phyloP scores from a whole-genome alignment of 176 grass and related monocot genomes.

The Thinopyrum elongatum region DNA sequence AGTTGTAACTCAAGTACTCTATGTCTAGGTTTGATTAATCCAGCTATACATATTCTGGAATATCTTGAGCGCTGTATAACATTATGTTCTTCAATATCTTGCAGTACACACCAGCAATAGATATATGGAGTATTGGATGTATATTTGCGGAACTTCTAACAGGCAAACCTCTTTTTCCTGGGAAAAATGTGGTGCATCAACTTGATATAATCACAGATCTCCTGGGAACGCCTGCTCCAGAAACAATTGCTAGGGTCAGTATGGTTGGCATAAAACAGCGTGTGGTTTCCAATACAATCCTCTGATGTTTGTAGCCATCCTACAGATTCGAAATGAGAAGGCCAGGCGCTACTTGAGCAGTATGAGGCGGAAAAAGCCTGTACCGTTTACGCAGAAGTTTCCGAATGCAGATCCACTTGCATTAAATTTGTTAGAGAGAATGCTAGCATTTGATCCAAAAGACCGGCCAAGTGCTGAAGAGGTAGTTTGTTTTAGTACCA shows the following conservation, averaged over 20 bases:
- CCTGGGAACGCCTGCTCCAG: constrained; percentile 80
- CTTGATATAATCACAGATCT: constrained; percentile 95
- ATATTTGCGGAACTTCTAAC: constrained; percentile 94
- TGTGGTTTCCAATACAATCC: neutral
- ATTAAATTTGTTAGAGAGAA: constrained; percentile 67
- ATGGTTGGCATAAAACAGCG: constrained; percentile 5
- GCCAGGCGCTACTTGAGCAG: constrained; percentile 85
- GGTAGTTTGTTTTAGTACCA: constrained; percentile 38
- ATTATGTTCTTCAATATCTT: constrained; percentile 16
- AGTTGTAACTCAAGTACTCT: neutral
- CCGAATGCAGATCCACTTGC: constrained; percentile 75
- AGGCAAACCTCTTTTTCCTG: constrained; percentile 92
- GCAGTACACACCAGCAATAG: constrained; percentile 97
- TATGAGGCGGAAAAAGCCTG: constrained; percentile 79
- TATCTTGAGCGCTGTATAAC: neutral
- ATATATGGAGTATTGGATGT: constrained; percentile 99
- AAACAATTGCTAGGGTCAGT: constrained; percentile 83
- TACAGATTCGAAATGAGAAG: constrained; percentile 94
- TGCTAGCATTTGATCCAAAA: constrained; percentile 96
- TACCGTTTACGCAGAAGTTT: constrained; percentile 81
- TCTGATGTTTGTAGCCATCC: constrained; percentile 8
- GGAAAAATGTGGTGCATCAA: constrained; percentile 97
- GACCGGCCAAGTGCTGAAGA: constrained; percentile 91
- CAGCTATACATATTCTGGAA: neutral
- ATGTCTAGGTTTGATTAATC: neutral